Conservation (phyloP, 768 basidiomycete species). For the Pisolithus orientalis region DNA sequence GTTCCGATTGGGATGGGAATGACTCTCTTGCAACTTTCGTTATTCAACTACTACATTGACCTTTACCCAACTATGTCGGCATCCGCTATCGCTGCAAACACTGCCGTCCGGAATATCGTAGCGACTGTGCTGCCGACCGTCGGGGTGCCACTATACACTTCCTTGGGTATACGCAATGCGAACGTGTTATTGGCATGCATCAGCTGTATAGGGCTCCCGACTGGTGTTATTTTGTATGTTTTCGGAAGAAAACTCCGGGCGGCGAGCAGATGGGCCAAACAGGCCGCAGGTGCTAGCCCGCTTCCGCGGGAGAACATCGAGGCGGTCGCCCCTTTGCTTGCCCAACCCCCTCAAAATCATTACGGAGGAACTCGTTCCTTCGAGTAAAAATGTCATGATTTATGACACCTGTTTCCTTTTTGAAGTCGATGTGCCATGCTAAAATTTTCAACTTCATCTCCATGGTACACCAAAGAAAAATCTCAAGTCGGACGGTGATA, state of each 20-base stretch:
- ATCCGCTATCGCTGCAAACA: conserved; percentile 20
- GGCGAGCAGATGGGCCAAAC: conserved; percentile 2
- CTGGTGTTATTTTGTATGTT: neutral
- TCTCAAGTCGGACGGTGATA: too few species aligned
- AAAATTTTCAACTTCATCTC: too few species aligned
- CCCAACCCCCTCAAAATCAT: too few species aligned
- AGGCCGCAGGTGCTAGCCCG: neutral
- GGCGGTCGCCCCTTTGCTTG: too few species aligned
- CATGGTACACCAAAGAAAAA: too few species aligned
- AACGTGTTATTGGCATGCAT: conserved; percentile 1
- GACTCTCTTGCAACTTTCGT: conserved; percentile 15
- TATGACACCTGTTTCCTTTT: neutral
- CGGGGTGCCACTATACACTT: neutral
- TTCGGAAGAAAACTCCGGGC: conserved; percentile 1
- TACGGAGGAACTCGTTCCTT: too few species aligned
- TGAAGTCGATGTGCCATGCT: too few species aligned
- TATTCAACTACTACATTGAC: conserved; percentile 10
- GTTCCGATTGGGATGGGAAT: conserved; percentile 21
- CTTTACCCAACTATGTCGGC: conserved; percentile 19
- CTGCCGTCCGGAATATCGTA: conserved; percentile 13
- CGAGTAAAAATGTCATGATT: too few species aligned
- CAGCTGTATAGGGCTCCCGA: conserved; percentile 1
- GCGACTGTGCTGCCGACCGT: conserved; percentile 14
- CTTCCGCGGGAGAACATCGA: too few species aligned
- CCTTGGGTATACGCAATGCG: too few species aligned